Conservation (phyloP, 164 flowering plant species). For the Protea cynaroides region DNA sequence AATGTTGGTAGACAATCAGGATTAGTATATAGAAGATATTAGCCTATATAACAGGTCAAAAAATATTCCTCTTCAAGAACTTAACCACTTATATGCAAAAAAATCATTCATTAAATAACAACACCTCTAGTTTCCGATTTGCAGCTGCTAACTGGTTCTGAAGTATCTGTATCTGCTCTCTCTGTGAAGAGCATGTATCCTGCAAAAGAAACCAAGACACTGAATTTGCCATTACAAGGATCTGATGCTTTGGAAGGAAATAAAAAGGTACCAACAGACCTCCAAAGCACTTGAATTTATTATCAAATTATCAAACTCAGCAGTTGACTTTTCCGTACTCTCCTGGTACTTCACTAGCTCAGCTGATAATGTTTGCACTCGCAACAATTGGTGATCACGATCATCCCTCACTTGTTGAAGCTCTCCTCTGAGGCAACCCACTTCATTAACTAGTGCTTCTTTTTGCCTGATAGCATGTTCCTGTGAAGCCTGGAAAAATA, state of each 20-base stretch:
- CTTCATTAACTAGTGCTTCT: constrained; percentile 40
- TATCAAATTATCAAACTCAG: constrained; percentile 41
- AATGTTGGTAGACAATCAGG: background rate
- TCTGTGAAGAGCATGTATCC: constrained; percentile 61
- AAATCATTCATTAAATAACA: background rate
- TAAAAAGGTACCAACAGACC: constrained; percentile 31
- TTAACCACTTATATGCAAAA: too few relatives aligned
- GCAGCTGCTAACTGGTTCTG: constrained; percentile 57
- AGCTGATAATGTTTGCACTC: constrained; percentile 30
- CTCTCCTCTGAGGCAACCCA: constrained; percentile 36
- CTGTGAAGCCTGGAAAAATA: constrained; percentile 36
- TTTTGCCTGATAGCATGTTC: constrained; percentile 49
- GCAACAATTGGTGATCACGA: constrained; percentile 39
- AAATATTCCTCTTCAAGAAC: too few relatives aligned
- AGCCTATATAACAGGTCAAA: too few relatives aligned
- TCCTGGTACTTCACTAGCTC: constrained; percentile 47
- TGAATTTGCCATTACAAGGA: background rate
- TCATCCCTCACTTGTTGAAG: constrained; percentile 60
- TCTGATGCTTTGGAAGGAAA: background rate
- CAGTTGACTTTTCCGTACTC: constrained; percentile 40
- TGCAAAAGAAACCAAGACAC: constrained; percentile 18
- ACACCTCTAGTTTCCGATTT: constrained; percentile 62
- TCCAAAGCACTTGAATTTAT: constrained; percentile 44
- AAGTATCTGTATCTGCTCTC: constrained; percentile 39
- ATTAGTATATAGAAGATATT: background rate